Evolutionary conservation across 352 stramenopile genomes (phyloP).

Genomic region (Pythium phragmiticola): DNA sequence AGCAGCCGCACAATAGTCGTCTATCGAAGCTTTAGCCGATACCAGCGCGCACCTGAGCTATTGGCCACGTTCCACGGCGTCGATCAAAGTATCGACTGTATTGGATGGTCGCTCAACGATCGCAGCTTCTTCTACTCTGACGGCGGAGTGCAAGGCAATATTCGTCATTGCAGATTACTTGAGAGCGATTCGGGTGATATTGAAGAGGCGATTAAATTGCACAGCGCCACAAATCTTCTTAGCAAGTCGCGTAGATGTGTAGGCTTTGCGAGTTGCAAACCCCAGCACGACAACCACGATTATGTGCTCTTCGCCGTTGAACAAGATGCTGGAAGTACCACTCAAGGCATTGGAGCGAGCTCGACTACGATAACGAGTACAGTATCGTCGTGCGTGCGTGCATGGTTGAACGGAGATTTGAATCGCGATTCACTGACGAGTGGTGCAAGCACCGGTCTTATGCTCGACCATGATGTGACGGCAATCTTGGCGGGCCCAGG

Average conservation of each 20-base stretch:
- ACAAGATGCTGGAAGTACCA: constrained; percentile 16
- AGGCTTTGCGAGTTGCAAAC: constrained; percentile 3
- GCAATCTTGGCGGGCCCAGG: constrained; percentile 36
- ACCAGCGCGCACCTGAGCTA: constrained; percentile 50
- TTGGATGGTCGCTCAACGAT: constrained; percentile 53
- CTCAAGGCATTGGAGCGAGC: neutral
- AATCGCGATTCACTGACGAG: constrained; percentile 35
- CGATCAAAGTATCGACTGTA: constrained; percentile 32
- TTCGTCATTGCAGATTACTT: constrained; percentile 43
- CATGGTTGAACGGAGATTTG: constrained; percentile 58
- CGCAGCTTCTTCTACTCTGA: constrained; percentile 48
- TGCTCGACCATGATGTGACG: constrained; percentile 38
- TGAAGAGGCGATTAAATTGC: constrained; percentile 27
- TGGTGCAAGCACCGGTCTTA: constrained; percentile 3
- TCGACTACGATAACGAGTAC: neutral
- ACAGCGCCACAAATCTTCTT: constrained; percentile 15
- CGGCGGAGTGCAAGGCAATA: constrained; percentile 17
- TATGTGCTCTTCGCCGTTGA: constrained; percentile 59
- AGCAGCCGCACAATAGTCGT: constrained; percentile 45
- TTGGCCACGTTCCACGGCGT: constrained; percentile 49
- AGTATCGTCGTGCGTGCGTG: constrained; percentile 29
- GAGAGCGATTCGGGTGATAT: constrained; percentile 37
- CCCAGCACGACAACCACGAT: constrained; percentile 40
- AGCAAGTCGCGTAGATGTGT: constrained; percentile 1
- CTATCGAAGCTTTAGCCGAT: constrained; percentile 42